Evolutionary conservation across 2,329 filamentous ascomycete species (phyloP).

Genomic region (Trichoderma sp.): DNA sequence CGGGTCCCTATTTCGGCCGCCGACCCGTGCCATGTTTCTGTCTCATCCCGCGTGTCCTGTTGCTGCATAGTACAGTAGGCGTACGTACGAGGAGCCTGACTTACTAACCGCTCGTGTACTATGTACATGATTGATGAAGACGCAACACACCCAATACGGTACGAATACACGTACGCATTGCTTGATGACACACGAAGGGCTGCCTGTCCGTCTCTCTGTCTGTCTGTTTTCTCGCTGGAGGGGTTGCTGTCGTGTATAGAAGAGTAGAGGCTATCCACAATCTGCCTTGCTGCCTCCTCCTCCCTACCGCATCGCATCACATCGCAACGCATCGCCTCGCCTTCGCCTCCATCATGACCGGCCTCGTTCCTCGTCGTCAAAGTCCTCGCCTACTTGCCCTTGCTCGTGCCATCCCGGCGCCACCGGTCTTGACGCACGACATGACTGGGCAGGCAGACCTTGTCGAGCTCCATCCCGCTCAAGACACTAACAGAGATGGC

Average conservation of each 20-base stretch:
- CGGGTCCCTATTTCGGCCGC: background rate
- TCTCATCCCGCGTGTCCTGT: background rate
- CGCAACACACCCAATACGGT: background rate
- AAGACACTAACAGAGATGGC: slow-evolving; percentile 9
- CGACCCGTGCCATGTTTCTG: background rate
- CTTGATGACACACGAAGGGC: background rate
- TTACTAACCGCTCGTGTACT: background rate
- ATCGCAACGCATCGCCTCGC: background rate
- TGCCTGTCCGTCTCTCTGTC: background rate
- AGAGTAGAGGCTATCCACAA: background rate
- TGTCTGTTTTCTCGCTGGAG: background rate
- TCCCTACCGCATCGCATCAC: background rate
- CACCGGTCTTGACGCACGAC: slow-evolving; percentile 14
- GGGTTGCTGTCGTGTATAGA: background rate
- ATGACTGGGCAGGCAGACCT: slow-evolving; percentile 15
- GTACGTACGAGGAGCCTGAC: background rate
- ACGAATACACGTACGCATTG: background rate
- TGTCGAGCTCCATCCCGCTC: slow-evolving; percentile 24
- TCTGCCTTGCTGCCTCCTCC: background rate
- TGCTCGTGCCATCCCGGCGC: slow-evolving; percentile 1
- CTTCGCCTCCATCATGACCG: background rate
- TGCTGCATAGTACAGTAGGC: background rate
- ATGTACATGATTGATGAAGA: background rate
- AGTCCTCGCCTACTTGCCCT: background rate
- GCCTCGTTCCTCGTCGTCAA: slow-evolving; percentile 1